Evolutionary conservation across 768 basidiomycete species (phyloP), one percentile per base, ranked within the genome.

Genomic region (Suillus brevipes): DNA sequence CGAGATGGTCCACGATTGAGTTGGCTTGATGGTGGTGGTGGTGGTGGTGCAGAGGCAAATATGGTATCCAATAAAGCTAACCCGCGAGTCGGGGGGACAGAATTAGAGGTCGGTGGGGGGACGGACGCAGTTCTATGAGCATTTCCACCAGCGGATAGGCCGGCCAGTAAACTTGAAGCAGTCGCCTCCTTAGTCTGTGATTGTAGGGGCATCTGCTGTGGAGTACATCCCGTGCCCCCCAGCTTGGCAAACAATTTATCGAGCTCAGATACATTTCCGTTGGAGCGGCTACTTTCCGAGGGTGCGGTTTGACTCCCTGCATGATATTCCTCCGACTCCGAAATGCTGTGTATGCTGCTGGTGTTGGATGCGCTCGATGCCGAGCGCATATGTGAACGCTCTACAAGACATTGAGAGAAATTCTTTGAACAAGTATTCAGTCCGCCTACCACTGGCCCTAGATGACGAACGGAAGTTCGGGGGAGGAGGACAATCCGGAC

Each of bases 401-500:
- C 75, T 77, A 47, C 3, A 23, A 10, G 20, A 28, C 23, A 9
- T 25, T 75, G 60, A 72, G 68, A 18, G 43, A 61, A 20, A 47
- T 38, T 52, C 25, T 18, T 7, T 10, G 5, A 18, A 36, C 4
- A 25, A 9, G 6, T 25, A 6, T 20, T 7, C 25, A 38, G 34
- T 40, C 50, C 1, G 59, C 71, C 62, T 65, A 76, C 74, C 71
- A 61, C 74, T 77, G 34, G 72, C 57, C 63, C 76, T 70, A 62
- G 75, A 78, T 9, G 61, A 59, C 3, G 75, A 76, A 65, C 76
- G 76, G 52, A 75, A 80, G 69, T 84, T 85, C 31, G 86, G 85
- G 20, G 87, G 89, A 6, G 89, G 89, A 7, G 85, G 87, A 38
- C 83, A 79, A 67, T 86, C 86, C 4, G 88, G 89, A 25, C 88